Percentiles rank a stretch among this genome's conserved stretches.
Evolutionary conservation across 257 asterid genomes (phyloP).

Genomic region (Solanum phureja): DNA sequence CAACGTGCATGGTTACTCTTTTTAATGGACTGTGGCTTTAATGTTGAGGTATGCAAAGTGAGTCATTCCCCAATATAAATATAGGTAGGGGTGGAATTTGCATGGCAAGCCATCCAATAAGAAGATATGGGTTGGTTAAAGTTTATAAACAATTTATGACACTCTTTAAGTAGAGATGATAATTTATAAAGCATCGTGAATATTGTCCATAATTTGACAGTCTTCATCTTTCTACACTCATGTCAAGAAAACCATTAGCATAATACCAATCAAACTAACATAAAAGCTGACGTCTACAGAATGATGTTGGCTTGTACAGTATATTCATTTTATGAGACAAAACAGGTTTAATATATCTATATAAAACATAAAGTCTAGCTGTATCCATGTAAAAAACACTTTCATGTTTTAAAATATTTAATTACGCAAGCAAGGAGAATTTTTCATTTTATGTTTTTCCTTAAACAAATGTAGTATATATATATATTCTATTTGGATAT

Average conservation of each 20-base stretch:
- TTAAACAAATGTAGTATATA: neutral
- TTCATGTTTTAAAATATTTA: neutral
- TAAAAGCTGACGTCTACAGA: too few species aligned
- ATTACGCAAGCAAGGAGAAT: neutral
- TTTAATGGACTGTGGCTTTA: slow-evolving; percentile 72
- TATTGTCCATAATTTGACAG: too few species aligned
- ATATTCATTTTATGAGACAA: neutral
- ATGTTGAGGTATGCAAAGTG: slow-evolving; percentile 82
- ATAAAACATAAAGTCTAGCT: neutral
- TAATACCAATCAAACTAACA: too few species aligned
- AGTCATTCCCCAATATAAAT: slow-evolving; percentile 10
- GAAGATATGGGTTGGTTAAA: too few species aligned
- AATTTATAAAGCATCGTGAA: too few species aligned
- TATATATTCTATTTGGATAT: neutral
- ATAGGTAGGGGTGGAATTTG: neutral
- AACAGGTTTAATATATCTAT: neutral
- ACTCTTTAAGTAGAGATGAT: neutral
- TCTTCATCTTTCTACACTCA: too few species aligned
- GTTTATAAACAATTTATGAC: too few species aligned
- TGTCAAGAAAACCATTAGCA: too few species aligned
- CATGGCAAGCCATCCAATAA: neutral
- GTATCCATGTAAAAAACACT: neutral
- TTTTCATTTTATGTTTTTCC: neutral
- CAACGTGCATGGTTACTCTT: slow-evolving; percentile 93
- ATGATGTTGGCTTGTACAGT: too few species aligned